Base-by-base conservation (phyloP, 352 stramenopile genomes). In the Phytophthora lateralis region DNA sequence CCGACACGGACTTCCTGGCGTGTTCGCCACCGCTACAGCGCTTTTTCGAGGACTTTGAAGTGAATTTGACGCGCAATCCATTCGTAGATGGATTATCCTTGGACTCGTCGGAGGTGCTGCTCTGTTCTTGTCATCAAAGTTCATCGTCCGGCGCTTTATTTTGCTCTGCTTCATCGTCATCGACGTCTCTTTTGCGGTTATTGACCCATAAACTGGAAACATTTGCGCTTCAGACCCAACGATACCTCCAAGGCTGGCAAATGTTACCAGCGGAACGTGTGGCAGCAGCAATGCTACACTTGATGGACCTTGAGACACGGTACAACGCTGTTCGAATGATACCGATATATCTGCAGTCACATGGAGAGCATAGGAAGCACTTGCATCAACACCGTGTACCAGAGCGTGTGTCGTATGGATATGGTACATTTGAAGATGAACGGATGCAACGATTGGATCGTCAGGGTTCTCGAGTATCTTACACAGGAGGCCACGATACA, bases 71-170 rank as follows among this genome's bases (percentile, higher is more conserved):
- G 8, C 73, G 82, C 12, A 91, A 91, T 38, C 82, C 82, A 26
- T 68, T 91, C 14, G 46, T 89, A 6, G 82, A 91, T 34, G 82
- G 80, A 29, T 69, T 91, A 6, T 68, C 82, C 1, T 61, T 91
- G 10, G 80, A 89, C n/a, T 78, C 80, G 21, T 89, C 76, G 17
- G 82, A 91, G 65, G 59, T 91, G 34, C 35, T 91, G 63, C 61
- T 91, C 3, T 90, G 80, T 20, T 80, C 78, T 1, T 91, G 82
- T 41, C 76, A 89, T 32, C 66, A 72, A 39, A 60, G 63, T 14
- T 57, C 66, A 3, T 26, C 60, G 0, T 72, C 69, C 6, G 24
- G 54, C 20, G 39, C 26, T 32, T 58, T 76, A 12, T 70, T 77
- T 32, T 73, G 58, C 15, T 85, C 75, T 17, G 63, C 56, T 9